Conservation (phyloP, 2,329 filamentous ascomycete genomes). For the Fusarium torulosum region DNA sequence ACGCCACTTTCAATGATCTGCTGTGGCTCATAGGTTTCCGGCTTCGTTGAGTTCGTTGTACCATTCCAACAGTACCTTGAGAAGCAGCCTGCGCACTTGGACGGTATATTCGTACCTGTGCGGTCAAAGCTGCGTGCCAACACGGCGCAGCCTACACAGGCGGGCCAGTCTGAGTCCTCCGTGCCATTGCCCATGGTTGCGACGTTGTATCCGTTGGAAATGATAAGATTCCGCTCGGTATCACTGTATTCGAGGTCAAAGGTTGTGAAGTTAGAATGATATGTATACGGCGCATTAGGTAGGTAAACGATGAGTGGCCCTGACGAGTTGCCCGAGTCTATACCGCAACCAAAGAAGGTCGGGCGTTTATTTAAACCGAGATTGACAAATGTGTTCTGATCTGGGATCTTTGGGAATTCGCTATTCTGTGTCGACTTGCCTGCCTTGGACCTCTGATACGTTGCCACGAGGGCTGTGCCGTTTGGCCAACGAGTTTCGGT, state of each 20-base stretch:
- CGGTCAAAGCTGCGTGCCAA: conserved; percentile 77
- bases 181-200: conserved; percentile 60
- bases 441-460: conserved; percentile 75
- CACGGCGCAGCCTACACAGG: conserved; percentile 85
- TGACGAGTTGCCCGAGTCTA: conserved; percentile 51
- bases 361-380: conserved; percentile 78
- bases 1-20: conserved; percentile 15
- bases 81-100: conserved; percentile 80
- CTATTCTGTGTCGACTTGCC: conserved; percentile 71
- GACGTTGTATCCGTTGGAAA: conserved; percentile 83
- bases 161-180: conserved; percentile 75
- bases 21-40: conserved; percentile 57
- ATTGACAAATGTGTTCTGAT: conserved; percentile 82
- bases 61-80: conserved; percentile 88
- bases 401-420: conserved; percentile 78
- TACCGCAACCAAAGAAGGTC: conserved; percentile 84
- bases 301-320: conserved; percentile 83
- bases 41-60: conserved; percentile 56
- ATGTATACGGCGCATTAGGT: conserved; percentile 82
- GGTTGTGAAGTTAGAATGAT: conserved; percentile 79
- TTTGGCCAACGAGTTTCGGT: conserved; percentile 79
- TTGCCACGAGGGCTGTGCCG: conserved; percentile 79
- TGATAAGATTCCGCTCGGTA: conserved; percentile 76
- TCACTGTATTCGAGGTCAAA: conserved; percentile 74
- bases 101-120: conserved; percentile 73